Evolutionary conservation across 1,284 basidiomycete species (phyloP), one percentile per base, ranked within the genome.

Genomic region (Ganoderma lucidum): DNA sequence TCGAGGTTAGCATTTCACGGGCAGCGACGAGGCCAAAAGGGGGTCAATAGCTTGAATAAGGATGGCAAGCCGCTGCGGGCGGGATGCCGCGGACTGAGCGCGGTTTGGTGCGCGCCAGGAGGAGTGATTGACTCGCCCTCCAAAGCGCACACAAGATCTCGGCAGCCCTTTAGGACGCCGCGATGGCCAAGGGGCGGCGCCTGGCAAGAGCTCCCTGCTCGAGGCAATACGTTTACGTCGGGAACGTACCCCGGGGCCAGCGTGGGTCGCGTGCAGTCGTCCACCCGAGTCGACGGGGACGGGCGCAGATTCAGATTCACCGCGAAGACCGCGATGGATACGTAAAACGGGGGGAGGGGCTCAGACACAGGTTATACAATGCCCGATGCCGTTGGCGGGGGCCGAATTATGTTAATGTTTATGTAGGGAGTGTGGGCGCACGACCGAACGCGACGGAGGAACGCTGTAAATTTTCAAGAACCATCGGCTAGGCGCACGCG

Each of bases 71-170:
- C 19, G 19, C 10, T 8, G 48, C 48, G 15, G 4, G 42, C 6
- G 42, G 42, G 15, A 44, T 15, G 42, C 14, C 3, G 12, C 30
- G 28, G 30, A 41, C 39, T 9, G 39, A 6, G 39, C 9, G 39
- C 6, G 39, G 39, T 41, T 41, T 5, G 53, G 53, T 56, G 23
- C 30, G 19, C 56, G 48, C 8, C 23, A 51, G 23, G 48, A 51
- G 35, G 35, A 14, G 19, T 59, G 56, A 59, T 59, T 59, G 56
- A 59, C 56, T 59, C 35, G 32, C 35, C 35, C 17, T 39, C 4
- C 35, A 12, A 15, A 12, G 56, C 56, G 35, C 35, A 37, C 56
- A 59, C 56, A 59, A 59, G 56, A 59, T 59, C 56, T 59, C 56
- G 56, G 56, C 37, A 39, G 56, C 37, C 56, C 35, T 6, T 2